A percentile compares a stretch with the other conserved stretches of the same genome.
phyloP scores from a whole-genome alignment of 257 asterid species.

The Coffea eugenioides region DNA sequence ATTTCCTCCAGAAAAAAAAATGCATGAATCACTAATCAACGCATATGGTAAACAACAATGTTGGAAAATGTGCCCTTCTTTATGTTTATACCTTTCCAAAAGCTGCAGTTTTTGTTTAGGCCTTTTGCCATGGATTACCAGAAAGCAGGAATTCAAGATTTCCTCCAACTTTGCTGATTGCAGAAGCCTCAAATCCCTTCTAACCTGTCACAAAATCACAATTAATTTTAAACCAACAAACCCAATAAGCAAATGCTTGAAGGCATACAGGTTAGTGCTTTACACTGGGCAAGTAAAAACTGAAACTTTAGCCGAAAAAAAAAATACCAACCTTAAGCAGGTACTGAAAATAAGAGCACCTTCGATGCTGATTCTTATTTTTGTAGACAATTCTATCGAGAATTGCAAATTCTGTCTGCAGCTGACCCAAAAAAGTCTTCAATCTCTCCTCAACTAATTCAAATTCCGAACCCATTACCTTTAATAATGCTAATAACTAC shows the following conservation, averaged over 20 bases:
- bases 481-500: no score
- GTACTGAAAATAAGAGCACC: constrained; percentile 78
- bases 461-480: constrained; percentile 49
- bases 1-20: not conserved
- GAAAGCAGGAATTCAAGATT: constrained; percentile 56
- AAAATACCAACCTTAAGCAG: constrained; percentile 55
- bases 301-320: not conserved
- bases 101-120: constrained; percentile 89
- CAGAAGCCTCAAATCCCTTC: constrained; percentile 82
- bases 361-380: constrained; percentile 86
- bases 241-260: not conserved
- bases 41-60: not conserved
- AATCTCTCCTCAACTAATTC: constrained; percentile 59
- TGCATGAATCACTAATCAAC: not conserved
- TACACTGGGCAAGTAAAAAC: no score
- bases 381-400: constrained; percentile 81
- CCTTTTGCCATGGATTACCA: constrained; percentile 66
- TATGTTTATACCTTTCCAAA: constrained; percentile 61
- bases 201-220: constrained; percentile 45
- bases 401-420: constrained; percentile 66
- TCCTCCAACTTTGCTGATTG: constrained; percentile 67
- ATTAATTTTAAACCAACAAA: not conserved
- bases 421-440: constrained; percentile 60
- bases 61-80: not conserved
- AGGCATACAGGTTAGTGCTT: not conserved